A percentile compares a stretch with the other conserved stretches of the same genome.
Evolutionary conservation across 148 eudicot genomes (phyloP).

Genomic region (Chenopodium quinoa): DNA sequence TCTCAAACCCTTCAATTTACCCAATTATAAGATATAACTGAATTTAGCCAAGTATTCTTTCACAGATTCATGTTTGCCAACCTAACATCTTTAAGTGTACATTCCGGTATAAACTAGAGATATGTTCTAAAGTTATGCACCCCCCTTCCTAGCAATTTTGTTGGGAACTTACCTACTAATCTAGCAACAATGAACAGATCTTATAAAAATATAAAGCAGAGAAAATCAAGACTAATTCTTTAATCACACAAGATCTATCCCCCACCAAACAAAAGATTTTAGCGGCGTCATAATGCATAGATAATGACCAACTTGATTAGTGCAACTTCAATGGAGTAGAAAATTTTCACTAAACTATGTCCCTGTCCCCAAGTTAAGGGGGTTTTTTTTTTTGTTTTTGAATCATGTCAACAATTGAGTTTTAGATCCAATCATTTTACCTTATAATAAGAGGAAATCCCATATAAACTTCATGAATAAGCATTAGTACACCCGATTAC

Average conservation of each 20-base stretch:
- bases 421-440: conserved; percentile 25
- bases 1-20: not conserved
- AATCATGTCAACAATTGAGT: conserved; percentile 10
- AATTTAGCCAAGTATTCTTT: conserved; percentile 5
- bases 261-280: conserved; percentile 27
- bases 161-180: not conserved
- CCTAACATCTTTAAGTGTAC: not conserved
- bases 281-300: conserved; percentile 28
- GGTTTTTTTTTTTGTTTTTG: not conserved
- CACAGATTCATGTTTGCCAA: conserved; percentile 2
- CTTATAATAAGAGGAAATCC: not conserved
- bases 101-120: too few relatives aligned
- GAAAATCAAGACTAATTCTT: conserved; percentile 12
- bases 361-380: conserved; percentile 2
- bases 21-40: conserved; percentile 1
- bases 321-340: not conserved
- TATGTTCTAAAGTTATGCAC: not conserved
- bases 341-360: conserved; percentile 12
- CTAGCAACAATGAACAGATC: conserved; percentile 6
- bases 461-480: not conserved
- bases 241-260: conserved; percentile 25
- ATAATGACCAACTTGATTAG: conserved; percentile 24
- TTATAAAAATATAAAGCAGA: not conserved
- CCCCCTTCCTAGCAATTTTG: not conserved
- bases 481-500: too few relatives aligned